Percentiles rank a stretch among this genome's conserved stretches.
These are phyloP conservation scores for Flaveria bidentis DNA, from an alignment of 129 eudicot genomes.

Conservation along the genomic window DNA sequence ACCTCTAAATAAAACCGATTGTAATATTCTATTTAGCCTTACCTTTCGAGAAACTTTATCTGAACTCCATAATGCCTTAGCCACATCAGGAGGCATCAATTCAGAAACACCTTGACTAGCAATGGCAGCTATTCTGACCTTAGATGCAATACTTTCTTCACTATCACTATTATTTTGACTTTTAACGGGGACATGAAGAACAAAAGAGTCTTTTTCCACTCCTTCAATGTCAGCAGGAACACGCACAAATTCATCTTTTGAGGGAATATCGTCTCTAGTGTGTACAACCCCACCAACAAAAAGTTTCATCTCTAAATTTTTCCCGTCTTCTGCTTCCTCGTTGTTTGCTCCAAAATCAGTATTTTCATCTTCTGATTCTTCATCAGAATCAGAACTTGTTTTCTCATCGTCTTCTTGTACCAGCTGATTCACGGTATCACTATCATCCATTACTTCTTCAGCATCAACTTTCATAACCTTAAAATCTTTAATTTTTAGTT, in stretches of 20 bases:
- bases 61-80: constrained; percentile 79
- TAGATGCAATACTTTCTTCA: constrained; percentile 54
- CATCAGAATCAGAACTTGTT: constrained; percentile 40
- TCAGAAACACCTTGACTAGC: constrained; percentile 78
- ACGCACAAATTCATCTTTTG: constrained; percentile 79
- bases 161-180: constrained; percentile 41
- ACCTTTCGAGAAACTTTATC: constrained; percentile 91
- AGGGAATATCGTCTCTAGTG: constrained; percentile 63
- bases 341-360: constrained; percentile 46
- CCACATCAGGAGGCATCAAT: constrained; percentile 97
- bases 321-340: constrained; percentile 56
- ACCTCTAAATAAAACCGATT: background rate
- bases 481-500: constrained; percentile 71
- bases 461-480: constrained; percentile 66
- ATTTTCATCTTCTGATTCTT: constrained; percentile 61
- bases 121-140: constrained; percentile 63
- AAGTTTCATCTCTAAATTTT: constrained; percentile 65
- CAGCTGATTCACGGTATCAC: constrained; percentile 52
- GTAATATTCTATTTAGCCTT: constrained; percentile 8
- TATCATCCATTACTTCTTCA: constrained; percentile 56
- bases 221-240: constrained; percentile 80
- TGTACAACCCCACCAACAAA: constrained; percentile 90
- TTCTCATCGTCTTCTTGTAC: constrained; percentile 55
- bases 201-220: constrained; percentile 81
- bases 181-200: constrained; percentile 74